Evolutionary conservation across 108 stramenopile genomes (phyloP), one percentile per base, ranked within the genome.

Genomic region (Nitzschia putrida): DNA sequence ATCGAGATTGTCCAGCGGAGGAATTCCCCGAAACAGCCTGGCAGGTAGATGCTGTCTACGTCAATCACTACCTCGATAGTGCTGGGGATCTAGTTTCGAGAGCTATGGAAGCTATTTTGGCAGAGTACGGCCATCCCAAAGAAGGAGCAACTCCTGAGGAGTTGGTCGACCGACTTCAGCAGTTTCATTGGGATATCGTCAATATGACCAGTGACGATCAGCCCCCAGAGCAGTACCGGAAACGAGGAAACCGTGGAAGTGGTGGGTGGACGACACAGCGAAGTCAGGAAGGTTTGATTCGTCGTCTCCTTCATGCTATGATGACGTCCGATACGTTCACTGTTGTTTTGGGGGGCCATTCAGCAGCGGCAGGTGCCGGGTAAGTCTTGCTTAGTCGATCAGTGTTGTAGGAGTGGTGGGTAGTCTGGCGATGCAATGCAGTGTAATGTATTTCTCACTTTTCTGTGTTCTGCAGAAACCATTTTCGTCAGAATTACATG

Each of bases 41-140:
- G 92, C 92, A 93, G 68, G 83, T 72, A 7, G 92, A 93, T 79
- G 87, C 88, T 25, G 92, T 88, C 8, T 93, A 83, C 69, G 89
- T 88, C 72, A 88, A 88, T 70, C 87, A 90, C 53, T 83, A 82
- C 61, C 68, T 90, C 10, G 82, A 87, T 68, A 87, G 82, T 40
- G 87, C 80, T 7, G 78, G 71, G 14, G 63, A 88, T 34, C 64
- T 93, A 22, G 73, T 93, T 14, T 51, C 64, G 20, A 73, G 89
- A 45, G 83, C 85, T 25, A 77, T 79, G 65, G 85, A 90, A 69
- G 89, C 87, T 23, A 90, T 90, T 47, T 87, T 74, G 49, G 66
- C 79, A 8, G 85, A 86, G 50, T 82, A 82, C 51, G 91, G 91
- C 4, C 76, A 84, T 52, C 86, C 86, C 8, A 71, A 78, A 12